Base-by-base conservation (phyloP, 2,329 filamentous ascomycete genomes). In the Didymella pinodella region DNA sequence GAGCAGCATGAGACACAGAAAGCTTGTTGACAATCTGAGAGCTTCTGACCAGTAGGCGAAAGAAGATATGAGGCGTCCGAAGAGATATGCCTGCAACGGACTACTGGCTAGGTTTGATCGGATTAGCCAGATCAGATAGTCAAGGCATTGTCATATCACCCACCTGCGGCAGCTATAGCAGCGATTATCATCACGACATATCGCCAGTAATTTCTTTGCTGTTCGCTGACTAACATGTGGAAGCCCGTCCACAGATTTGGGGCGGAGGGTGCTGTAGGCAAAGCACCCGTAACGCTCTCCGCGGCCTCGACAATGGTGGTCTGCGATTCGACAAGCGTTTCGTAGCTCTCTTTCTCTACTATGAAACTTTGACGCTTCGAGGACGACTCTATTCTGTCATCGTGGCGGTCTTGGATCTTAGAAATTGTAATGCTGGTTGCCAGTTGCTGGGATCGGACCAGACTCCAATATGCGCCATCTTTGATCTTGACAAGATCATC, bases 361-460 rank as follows among this genome's bases (percentile, higher is more conserved):
- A 59, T 32, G 8, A 28, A 32, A 28, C 46, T 46, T 5, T 82
- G 72, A 0, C 84, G 86, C 65, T 20, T 59, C 2, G 29, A 11
- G 8, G 10, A 50, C 59, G 49, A 71, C 55, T 41, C 12, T 7
- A 47, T 6, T 8, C n/a, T 8, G 40, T 20, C 26, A 18, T 48
- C 34, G 16, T 54, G 22, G 18, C 28, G n/a, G 12, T 4, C 18
- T 8, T 11, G 14, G 18, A 31, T 7, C 2, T 32, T 29, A 26
- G 44, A 49, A 12, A 22, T 18, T 96, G 0, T n/a, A 16, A 29
- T 28, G 28, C 12, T 31, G 11, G 93, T 96, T 69, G 88, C 91
- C 16, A 97, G 81, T 22, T 90, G 82, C 72, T 93, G 91, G 1
- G 91, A 90, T 3, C 80, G 78, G 2, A 92, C 89, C 10, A 93